Conservation (phyloP, 2,329 filamentous ascomycete genomes). For the Cercospora berteroae region DNA sequence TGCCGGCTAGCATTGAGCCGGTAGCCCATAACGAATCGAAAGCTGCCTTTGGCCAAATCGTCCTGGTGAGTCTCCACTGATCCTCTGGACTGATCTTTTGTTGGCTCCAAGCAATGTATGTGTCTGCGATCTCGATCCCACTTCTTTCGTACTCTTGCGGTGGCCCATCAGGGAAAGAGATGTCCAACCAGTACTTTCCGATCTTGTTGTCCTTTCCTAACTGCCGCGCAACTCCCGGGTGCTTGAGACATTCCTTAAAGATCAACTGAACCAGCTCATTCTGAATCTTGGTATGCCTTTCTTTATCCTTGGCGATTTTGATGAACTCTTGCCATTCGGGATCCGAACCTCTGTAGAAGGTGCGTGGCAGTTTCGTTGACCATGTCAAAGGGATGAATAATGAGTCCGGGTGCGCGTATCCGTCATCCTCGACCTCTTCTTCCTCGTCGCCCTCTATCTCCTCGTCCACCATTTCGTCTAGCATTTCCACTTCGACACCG, state of each 20-base stretch:
- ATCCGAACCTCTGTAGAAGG: conserved; percentile 52
- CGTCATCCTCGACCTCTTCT: conserved; percentile 37
- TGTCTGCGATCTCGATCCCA: conserved; percentile 44
- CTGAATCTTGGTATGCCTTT: conserved; percentile 42
- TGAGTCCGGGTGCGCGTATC: conserved; percentile 38
- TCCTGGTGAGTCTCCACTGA: conserved; percentile 41
- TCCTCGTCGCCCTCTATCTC: conserved; percentile 25
- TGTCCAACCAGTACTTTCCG: conserved; percentile 49
- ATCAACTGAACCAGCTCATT: conserved; percentile 42
- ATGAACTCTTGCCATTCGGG: conserved; percentile 55
- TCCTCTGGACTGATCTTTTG: conserved; percentile 42
- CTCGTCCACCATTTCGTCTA: conserved; percentile 26
- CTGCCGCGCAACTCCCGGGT: conserved; percentile 33
- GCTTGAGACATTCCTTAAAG: conserved; percentile 33
- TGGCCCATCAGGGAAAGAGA: conserved; percentile 49
- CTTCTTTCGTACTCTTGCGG: conserved; percentile 50
- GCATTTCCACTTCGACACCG: conserved; percentile 33
- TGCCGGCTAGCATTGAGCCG: conserved; percentile 36
- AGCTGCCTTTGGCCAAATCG: conserved; percentile 41
- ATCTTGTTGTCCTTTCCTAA: conserved; percentile 43
- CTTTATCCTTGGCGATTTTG: conserved; percentile 45
- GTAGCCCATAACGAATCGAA: conserved; percentile 39
- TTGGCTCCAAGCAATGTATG: conserved; percentile 43
- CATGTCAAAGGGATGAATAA: conserved; percentile 52
- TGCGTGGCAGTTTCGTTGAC: conserved; percentile 42